These are phyloP conservation scores for Penicillium sp. DNA, from an alignment of 2,329 filamentous ascomycete species.

Conservation along the genomic window DNA sequence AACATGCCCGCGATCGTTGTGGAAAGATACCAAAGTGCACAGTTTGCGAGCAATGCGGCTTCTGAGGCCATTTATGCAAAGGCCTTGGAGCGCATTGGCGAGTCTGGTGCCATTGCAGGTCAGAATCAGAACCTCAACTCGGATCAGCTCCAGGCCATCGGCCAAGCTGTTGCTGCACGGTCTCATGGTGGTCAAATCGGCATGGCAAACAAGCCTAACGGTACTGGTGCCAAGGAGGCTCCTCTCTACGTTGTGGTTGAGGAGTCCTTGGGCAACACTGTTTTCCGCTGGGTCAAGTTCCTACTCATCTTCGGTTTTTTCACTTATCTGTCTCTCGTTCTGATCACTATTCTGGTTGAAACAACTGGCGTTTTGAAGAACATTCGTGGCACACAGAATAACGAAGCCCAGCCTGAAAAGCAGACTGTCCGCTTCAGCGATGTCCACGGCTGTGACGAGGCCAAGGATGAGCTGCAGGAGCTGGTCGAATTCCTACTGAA, in stretches of 20 bases:
- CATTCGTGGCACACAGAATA: conserved; percentile 68
- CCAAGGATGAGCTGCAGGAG: conserved; percentile 96
- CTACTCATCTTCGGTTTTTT: conserved; percentile 74
- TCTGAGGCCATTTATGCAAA: conserved; percentile 79
- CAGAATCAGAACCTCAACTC: conserved; percentile 49
- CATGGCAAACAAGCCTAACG: conserved; percentile 49
- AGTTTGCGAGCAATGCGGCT: conserved; percentile 76
- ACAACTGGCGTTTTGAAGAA: conserved; percentile 77
- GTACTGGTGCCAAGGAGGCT: conserved; percentile 73
- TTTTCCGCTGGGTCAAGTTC: conserved; percentile 94
- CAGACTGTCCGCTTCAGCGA: conserved; percentile 90
- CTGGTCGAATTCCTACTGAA: conserved; percentile 95
- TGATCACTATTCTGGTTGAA: conserved; percentile 82
- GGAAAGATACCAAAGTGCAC: conserved; percentile 82
- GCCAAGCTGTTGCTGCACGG: conserved; percentile 76
- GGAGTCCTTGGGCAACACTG: conserved; percentile 73
- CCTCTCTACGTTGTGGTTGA: conserved; percentile 97
- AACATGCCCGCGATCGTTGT: conserved; percentile 93
- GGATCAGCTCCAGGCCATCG: conserved; percentile 73
- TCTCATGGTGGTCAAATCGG: conserved; percentile 66
- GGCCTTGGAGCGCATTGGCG: conserved; percentile 65
- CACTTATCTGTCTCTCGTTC: conserved; percentile 75
- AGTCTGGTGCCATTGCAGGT: conserved; percentile 26
- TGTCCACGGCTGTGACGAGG: conserved; percentile 96
- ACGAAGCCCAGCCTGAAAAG: conserved; percentile 88